These are phyloP conservation scores for Mycena kentingensis DNA, from an alignment of 768 basidiomycete genomes.

Conservation along the genomic window DNA sequence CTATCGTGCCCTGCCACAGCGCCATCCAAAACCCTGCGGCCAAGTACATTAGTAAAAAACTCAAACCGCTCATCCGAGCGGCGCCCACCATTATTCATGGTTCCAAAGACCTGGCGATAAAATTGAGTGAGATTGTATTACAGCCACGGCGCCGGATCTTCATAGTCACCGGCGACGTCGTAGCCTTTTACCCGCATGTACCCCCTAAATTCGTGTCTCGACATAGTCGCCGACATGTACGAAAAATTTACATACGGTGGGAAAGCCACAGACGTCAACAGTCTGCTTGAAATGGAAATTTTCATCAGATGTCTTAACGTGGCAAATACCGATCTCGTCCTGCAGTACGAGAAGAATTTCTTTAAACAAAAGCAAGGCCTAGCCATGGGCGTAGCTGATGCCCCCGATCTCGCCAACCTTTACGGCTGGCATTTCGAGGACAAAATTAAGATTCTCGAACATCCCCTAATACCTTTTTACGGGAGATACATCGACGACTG, in stretches of 20 bases:
- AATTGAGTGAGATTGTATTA: conserved; percentile 29
- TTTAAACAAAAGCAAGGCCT: conserved; percentile 31
- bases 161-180: conserved; percentile 36
- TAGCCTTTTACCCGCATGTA: conserved; percentile 36
- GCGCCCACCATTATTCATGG: conserved; percentile 32
- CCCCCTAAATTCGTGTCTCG: conserved; percentile 19
- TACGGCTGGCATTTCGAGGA: conserved; percentile 29
- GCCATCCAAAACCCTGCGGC: conserved; percentile 31
- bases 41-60: conserved; percentile 33
- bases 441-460: neutral
- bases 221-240: conserved; percentile 26
- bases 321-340: conserved; percentile 27
- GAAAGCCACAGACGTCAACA: neutral
- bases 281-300: conserved; percentile 8
- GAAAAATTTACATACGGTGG: conserved; percentile 8
- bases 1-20: conserved; percentile 36
- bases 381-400: conserved; percentile 35
- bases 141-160: conserved; percentile 11
- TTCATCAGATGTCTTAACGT: conserved; percentile 19
- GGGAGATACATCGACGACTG: conserved; percentile 38
- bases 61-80: conserved; percentile 33
- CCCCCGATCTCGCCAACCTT: conserved; percentile 35
- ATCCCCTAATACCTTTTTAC: conserved; percentile 28
- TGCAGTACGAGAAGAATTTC: conserved; percentile 21
- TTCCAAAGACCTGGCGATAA: conserved; percentile 35